Conservation (phyloP, 2,329 filamentous ascomycete species). For the Camillea tinctor region DNA sequence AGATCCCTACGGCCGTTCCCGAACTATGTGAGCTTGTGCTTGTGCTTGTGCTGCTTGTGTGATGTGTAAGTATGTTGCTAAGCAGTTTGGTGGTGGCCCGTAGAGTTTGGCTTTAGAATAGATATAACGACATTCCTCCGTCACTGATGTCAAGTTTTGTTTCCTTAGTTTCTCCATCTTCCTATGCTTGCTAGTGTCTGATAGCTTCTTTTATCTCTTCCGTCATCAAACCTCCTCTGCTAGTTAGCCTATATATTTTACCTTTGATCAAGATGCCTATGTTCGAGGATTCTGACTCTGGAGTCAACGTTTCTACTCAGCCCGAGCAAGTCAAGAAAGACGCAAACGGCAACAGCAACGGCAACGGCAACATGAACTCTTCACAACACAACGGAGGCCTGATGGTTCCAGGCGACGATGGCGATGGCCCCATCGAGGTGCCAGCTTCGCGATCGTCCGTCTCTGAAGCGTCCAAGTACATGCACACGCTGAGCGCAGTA, state of each 20-base stretch:
- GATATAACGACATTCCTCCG: conserved; percentile 20
- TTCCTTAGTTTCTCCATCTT: not conserved
- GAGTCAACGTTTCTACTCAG: conserved; percentile 34
- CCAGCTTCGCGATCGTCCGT: conserved; percentile 67
- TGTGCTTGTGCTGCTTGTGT: no score
- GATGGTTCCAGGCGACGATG: conserved; percentile 43
- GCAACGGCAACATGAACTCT: no score
- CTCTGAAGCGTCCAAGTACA: conserved; percentile 65
- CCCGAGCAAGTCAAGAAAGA: conserved; percentile 20
- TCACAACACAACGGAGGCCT: conserved; percentile 31
- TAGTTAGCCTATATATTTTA: conserved; percentile 1
- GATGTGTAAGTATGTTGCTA: no score
- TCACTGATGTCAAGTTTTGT: conserved; percentile 5
- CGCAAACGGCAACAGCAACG: conserved; percentile 26
- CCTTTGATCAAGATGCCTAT: conserved; percentile 52
- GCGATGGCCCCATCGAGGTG: conserved; percentile 61
- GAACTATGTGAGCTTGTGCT: not conserved
- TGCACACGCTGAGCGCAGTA: conserved; percentile 69
- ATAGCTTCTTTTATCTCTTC: conserved; percentile 2
- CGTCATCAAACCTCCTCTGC: not conserved
- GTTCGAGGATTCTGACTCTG: conserved; percentile 58
- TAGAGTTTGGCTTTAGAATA: conserved; percentile 3
- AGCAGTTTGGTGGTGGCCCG: not conserved
- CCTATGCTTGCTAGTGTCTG: conserved; percentile 8
- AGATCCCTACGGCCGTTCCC: not conserved